A percentile compares a stretch with the other conserved stretches of the same genome.
phyloP scores from a whole-genome alignment of 1,139 yeast genomes.

The Suhomyces bokatorum region DNA sequence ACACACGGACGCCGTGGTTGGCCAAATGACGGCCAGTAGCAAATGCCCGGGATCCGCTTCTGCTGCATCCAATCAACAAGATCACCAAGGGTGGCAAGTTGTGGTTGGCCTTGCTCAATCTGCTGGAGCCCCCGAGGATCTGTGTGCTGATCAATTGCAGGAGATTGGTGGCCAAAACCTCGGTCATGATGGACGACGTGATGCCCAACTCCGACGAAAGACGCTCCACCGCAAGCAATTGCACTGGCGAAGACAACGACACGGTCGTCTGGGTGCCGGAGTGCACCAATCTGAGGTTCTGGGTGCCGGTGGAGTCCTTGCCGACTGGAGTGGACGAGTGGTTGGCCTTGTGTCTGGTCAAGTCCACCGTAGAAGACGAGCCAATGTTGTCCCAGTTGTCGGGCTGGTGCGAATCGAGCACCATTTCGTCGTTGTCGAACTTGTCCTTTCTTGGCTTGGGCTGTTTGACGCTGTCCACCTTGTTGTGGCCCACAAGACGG shows the following conservation, averaged over 20 bases:
- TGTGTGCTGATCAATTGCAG: slow-evolving; percentile 55
- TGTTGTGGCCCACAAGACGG: slow-evolving; percentile 77
- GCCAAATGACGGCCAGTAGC: slow-evolving; percentile 80
- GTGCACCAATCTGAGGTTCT: slow-evolving; percentile 23
- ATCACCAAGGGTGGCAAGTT: slow-evolving; percentile 80
- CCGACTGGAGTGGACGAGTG: slow-evolving; percentile 10
- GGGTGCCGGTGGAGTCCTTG: slow-evolving; percentile 8
- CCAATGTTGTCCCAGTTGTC: slow-evolving; percentile 62
- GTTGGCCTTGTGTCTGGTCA: slow-evolving; percentile 7
- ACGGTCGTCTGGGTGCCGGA: slow-evolving; percentile 30
- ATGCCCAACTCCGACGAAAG: slow-evolving; percentile 57
- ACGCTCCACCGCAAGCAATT: slow-evolving; percentile 76
- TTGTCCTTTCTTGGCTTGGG: slow-evolving; percentile 41
- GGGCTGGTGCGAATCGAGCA: slow-evolving; percentile 43
- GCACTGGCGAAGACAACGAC: slow-evolving; percentile 78
- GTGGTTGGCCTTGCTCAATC: slow-evolving; percentile 59
- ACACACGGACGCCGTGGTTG: slow-evolving; percentile 70
- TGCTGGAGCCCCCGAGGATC: slow-evolving; percentile 66
- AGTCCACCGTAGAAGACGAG: slow-evolving; percentile 11
- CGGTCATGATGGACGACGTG: slow-evolving; percentile 52
- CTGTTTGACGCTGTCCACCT: slow-evolving; percentile 28
- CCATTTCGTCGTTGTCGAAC: slow-evolving; percentile 75
- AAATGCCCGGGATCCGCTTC: slow-evolving; percentile 74
- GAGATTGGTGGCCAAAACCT: slow-evolving; percentile 71
- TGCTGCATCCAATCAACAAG: slow-evolving; percentile 68